Evolutionary conservation across 1,139 yeast genomes (phyloP).

Genomic region (Candida neerlandica): DNA sequence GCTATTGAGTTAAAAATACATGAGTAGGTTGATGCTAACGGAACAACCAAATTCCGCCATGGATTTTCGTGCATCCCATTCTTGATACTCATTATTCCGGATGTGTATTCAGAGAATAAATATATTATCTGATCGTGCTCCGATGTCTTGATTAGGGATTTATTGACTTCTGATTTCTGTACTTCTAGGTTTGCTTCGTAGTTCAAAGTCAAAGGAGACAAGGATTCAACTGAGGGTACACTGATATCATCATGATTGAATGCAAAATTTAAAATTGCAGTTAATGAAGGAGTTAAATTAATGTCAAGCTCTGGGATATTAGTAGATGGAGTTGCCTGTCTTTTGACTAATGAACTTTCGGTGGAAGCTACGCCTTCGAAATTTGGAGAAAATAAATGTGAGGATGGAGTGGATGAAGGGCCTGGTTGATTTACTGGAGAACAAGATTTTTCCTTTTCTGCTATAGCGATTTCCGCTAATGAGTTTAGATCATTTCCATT

Average conservation of each 20-base stretch:
- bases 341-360: not conserved
- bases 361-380: slow-evolving; percentile 1
- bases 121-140: slow-evolving; percentile 41
- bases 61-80: slow-evolving; percentile 68
- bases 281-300: slow-evolving; percentile 43
- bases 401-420: not conserved
- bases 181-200: slow-evolving; percentile 7
- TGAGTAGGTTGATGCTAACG: slow-evolving; percentile 54
- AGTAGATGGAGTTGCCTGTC: not conserved
- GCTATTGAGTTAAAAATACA: slow-evolving; percentile 65
- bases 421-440: slow-evolving; percentile 15
- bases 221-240: slow-evolving; percentile 21
- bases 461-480: slow-evolving; percentile 35
- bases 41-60: slow-evolving; percentile 62
- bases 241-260: slow-evolving; percentile 36
- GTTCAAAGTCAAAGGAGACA: slow-evolving; percentile 35
- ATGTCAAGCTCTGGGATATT: slow-evolving; percentile 17
- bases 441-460: slow-evolving; percentile 24
- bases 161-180: not conserved
- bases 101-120: slow-evolving; percentile 50
- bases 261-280: slow-evolving; percentile 47
- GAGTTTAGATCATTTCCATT: slow-evolving; percentile 23
- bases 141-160: slow-evolving; percentile 8
- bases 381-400: slow-evolving; percentile 1
- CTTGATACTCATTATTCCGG: slow-evolving; percentile 63